Percentiles rank a stretch among this genome's conserved stretches.
These are phyloP conservation scores for Lactarius quietus DNA, from an alignment of 768 basidiomycete genomes.

Conservation along the genomic window DNA sequence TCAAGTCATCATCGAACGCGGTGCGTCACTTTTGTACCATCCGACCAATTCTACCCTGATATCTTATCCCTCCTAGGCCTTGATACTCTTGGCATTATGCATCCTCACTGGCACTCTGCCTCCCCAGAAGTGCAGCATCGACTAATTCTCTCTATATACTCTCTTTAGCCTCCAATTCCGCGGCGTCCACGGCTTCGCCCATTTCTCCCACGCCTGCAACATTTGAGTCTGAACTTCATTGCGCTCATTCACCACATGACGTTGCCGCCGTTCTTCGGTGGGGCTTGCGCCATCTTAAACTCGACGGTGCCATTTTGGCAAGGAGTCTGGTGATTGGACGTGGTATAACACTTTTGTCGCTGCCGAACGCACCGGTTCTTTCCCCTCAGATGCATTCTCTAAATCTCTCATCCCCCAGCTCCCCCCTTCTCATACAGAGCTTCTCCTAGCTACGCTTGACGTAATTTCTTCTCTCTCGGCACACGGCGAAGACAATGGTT, in stretches of 20 bases:
- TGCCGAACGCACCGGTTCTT: slow-evolving; percentile 56
- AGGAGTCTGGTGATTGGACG: slow-evolving; percentile 39
- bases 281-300: slow-evolving; percentile 69
- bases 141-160: slow-evolving; percentile 72
- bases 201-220: slow-evolving; percentile 44
- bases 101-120: slow-evolving; percentile 78
- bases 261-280: slow-evolving; percentile 78
- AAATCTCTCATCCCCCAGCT: slow-evolving; percentile 56
- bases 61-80: slow-evolving; percentile 47
- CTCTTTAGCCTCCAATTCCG: slow-evolving; percentile 50
- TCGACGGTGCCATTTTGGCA: slow-evolving; percentile 61
- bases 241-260: slow-evolving; percentile 68
- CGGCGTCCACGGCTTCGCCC: slow-evolving; percentile 49
- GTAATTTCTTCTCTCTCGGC: slow-evolving; percentile 68
- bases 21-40: slow-evolving; percentile 39
- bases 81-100: slow-evolving; percentile 80
- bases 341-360: slow-evolving; percentile 69
- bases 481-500: slow-evolving; percentile 67
- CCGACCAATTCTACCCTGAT: background rate
- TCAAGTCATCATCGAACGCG: slow-evolving; percentile 59
- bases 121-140: slow-evolving; percentile 63
- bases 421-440: slow-evolving; percentile 52
- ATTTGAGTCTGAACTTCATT: slow-evolving; percentile 64
- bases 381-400: slow-evolving; percentile 61
- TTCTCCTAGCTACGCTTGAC: slow-evolving; percentile 55